Evolutionary conservation across 192 early-diverging fungal genomes (phyloP), one percentile per base, ranked within the genome.

Genomic region (Allomyces macrogynus): DNA sequence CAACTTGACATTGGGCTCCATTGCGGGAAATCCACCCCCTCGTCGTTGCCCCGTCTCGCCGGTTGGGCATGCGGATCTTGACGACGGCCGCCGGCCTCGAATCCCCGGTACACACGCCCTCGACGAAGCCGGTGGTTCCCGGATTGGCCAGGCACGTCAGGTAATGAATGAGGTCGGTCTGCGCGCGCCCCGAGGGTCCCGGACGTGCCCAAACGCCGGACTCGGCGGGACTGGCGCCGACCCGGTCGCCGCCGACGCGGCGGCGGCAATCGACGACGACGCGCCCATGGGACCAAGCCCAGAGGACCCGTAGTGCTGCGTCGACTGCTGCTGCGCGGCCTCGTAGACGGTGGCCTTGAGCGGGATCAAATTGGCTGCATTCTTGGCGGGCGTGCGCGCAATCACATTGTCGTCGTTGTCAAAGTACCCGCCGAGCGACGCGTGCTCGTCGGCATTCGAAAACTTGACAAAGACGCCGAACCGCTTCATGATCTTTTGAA

Each of bases 401-500:
- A 90, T 85, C n/a, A 90, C 88, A 66, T 90, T 90, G 73, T 90
- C 84, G 68, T 77, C 67, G 69, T 89, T 89, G 61, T 87, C 85
- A 68, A 81, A 86, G 65, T 89, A 90, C 0, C 88, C 88, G 1
- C 88, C 88, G 5, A 88, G 63, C 10, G 72, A 71, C 5, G 79
- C 78, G 69, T 78, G 87, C 64, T 90, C 88, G 60, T 89, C 87
- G 0, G 84, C 77, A 64, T 89, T 89, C 23, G 85, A 86, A 67
- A 91, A 91, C 67, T 91, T 91, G 63, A 91, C 88, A 67, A 89
- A 91, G 0, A 91, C 89, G 22, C 87, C 89, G 65, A 78, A 87
- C 65, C 88, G 86, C 60, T 91, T 91, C 89, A 91, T 91, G 67
- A 91, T 91, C 42, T 86, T 77, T 64, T 91, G 89, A 60, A 91